Base-by-base conservation (phyloP, 352 stramenopile species). In the Phytophthora hybrid region DNA sequence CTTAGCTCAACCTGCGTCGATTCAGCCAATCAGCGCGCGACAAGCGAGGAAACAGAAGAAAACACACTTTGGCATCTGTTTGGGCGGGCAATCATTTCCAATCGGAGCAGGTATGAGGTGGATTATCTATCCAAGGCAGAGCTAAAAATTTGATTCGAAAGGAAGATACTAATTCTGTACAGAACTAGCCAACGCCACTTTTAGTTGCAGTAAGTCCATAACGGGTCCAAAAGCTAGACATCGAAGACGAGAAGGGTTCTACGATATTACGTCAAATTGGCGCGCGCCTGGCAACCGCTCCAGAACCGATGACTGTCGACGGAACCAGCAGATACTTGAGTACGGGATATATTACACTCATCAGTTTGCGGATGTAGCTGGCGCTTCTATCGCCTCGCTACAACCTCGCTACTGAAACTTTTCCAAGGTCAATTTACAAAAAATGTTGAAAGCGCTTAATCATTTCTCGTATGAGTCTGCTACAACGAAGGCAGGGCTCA, bases 181-280 rank as follows among this genome's bases (percentile, higher is more conserved):
- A 47, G 73, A 79, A 37, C 10, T 34, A 23, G 29, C 16, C 29
- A 53, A 19, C 68, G 72, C 26, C 26, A 67, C 23, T 26, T 26
- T 26, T 26, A 26, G 23, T 44, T 69, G 62, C 53, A 31, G 5
- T 18, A 72, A 52, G 21, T 23, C 53, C 46, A 8, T 60, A n/a
- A 37, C 41, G 58, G 21, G 51, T 1, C 62, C 74, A 32, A 37
- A 64, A 60, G 63, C 78, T 34, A 47, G 63, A 57, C 39, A 39
- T 44, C 54, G 41, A 66, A 32, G 57, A 32, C 63, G 63, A 41
- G 46, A 69, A 10, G 53, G 7, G 75, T 89, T 62, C 77, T 92
- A 5, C 77, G 69, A 5, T 88, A 91, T 62, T 83, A 92, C 71
- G 73, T 92, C 26, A 88, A 87, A 63, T 80, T 92, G 46, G 85